These are phyloP conservation scores for Boletus rubroflammeus DNA, from an alignment of 768 basidiomycete genomes.

Conservation along the genomic window DNA sequence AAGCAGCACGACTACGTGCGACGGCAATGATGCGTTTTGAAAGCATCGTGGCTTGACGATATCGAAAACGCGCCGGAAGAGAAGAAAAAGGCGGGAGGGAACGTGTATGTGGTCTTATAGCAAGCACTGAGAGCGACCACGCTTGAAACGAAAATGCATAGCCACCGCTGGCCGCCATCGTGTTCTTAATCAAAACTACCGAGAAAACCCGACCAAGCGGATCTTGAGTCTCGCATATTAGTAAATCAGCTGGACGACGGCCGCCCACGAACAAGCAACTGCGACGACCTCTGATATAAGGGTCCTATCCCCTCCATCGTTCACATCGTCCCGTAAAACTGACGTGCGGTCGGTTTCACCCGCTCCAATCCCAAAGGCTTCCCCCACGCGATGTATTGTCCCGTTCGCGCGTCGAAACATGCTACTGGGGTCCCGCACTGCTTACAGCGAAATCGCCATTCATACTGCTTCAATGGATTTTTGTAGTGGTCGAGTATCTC, in stretches of 20 bases:
- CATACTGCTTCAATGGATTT: too few species aligned
- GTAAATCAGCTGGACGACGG: not conserved
- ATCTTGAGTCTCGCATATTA: not conserved
- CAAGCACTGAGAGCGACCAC: not conserved
- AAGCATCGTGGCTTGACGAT: slow-evolving; percentile 44
- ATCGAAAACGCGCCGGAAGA: not conserved
- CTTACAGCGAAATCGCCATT: too few species aligned
- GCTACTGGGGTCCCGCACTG: too few species aligned
- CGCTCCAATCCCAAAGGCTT: too few species aligned
- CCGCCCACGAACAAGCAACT: too few species aligned
- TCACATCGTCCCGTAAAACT: too few species aligned
- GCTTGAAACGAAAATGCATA: slow-evolving; percentile 1
- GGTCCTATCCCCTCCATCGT: too few species aligned
- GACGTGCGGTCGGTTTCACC: too few species aligned
- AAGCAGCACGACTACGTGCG: slow-evolving; percentile 56
- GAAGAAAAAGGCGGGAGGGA: not conserved
- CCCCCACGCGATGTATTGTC: too few species aligned
- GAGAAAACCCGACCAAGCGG: slow-evolving; percentile 11
- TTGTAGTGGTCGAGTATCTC: too few species aligned
- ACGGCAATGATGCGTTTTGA: slow-evolving; percentile 66
- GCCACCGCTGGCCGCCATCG: slow-evolving; percentile 16
- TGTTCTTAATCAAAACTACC: not conserved
- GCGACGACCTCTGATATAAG: too few species aligned
- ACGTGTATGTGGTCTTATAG: not conserved
- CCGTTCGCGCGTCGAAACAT: too few species aligned